phyloP scores from a whole-genome alignment of 345 rosid genomes.

The Mercurialis annua region DNA sequence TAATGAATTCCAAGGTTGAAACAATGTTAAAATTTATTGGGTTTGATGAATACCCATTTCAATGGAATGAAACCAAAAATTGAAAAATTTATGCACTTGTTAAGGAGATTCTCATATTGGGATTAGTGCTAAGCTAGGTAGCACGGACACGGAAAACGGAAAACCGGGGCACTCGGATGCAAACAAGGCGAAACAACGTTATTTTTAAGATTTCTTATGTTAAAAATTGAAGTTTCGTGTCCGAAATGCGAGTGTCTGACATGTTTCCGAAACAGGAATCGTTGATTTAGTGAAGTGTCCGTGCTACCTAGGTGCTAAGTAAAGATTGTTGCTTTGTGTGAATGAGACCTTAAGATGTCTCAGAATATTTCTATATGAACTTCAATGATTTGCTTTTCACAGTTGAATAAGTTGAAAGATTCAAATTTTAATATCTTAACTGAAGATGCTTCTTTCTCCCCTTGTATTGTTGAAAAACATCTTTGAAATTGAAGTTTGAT shows the following conservation, averaged over 20 bases:
- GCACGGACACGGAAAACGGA: too few relatives aligned
- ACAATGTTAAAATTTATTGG: background rate
- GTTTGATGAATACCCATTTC: background rate
- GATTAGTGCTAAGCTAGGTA: too few relatives aligned
- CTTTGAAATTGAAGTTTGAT: slow-evolving; percentile 4
- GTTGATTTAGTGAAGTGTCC: background rate
- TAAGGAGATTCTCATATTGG: background rate
- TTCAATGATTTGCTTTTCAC: background rate
- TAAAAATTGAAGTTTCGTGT: too few relatives aligned
- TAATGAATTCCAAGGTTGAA: background rate
- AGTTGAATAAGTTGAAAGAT: background rate
- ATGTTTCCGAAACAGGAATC: background rate
- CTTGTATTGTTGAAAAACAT: background rate
- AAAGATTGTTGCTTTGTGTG: too few relatives aligned
- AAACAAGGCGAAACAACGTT: too few relatives aligned
- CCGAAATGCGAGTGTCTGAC: background rate
- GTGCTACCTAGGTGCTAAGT: background rate
- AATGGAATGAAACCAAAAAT: background rate
- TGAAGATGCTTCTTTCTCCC: background rate
- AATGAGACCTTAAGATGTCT: background rate
- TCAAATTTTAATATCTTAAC: background rate
- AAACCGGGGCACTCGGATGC: too few relatives aligned
- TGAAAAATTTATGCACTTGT: background rate
- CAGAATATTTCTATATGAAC: background rate
- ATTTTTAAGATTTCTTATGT: background rate